Conservation (phyloP, 2,329 filamentous ascomycete genomes). For the Lachnellula willkommii region DNA sequence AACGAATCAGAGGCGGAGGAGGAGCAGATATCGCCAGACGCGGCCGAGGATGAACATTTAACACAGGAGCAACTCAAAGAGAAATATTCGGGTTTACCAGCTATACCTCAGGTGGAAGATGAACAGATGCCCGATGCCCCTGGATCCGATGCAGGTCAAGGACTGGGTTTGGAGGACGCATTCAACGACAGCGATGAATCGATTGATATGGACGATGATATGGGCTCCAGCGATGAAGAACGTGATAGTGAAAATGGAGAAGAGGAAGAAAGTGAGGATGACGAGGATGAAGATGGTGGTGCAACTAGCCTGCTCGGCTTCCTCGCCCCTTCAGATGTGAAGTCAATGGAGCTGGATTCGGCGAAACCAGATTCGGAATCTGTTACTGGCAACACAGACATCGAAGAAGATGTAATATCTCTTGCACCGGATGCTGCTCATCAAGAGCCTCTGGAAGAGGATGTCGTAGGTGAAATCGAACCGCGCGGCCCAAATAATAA, state of each 20-base stretch:
- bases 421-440: conserved; percentile 24
- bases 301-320: conserved; percentile 36
- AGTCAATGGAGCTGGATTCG: conserved; percentile 30
- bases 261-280: conserved; percentile 32
- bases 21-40: conserved; percentile 39
- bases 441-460: not conserved
- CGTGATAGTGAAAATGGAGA: conserved; percentile 41
- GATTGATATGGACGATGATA: conserved; percentile 63
- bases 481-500: not conserved
- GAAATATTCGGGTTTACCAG: conserved; percentile 64
- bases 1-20: conserved; percentile 57
- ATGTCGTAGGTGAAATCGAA: not conserved
- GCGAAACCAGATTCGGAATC: conserved; percentile 3
- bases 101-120: conserved; percentile 29
- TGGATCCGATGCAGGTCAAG: not conserved
- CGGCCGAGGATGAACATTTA: conserved; percentile 56
- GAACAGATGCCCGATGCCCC: conserved; percentile 21
- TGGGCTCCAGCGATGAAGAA: conserved; percentile 50
- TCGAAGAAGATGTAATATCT: conserved; percentile 28
- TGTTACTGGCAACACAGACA: conserved; percentile 8
- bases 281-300: conserved; percentile 37
- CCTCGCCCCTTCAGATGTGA: conserved; percentile 29
- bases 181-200: conserved; percentile 57
- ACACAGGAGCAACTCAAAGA: conserved; percentile 63
- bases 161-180: conserved; percentile 6